Conservation (phyloP, 2,329 filamentous ascomycete species). For the Aurifilum marmelostoma region DNA sequence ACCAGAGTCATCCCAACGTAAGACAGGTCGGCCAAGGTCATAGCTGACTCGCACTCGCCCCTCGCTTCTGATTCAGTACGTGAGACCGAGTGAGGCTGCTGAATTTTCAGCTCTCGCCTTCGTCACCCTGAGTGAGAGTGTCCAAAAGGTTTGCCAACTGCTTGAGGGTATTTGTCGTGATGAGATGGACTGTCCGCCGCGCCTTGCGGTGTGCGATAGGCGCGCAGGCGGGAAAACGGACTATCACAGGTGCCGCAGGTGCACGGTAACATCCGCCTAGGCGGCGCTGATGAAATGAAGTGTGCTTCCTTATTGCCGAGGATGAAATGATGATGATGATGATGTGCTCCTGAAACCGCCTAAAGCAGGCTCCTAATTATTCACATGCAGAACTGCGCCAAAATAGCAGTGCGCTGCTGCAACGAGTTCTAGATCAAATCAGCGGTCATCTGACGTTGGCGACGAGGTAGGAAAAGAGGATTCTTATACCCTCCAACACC, state of each 20-base stretch:
- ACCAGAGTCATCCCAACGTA: conserved; percentile 55
- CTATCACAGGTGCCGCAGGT: background rate
- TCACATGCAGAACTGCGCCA: background rate
- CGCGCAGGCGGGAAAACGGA: background rate
- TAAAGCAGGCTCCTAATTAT: background rate
- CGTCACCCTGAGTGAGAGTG: background rate
- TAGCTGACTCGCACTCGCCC: conserved; percentile 34
- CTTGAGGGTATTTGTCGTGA: background rate
- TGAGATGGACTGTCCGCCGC: background rate
- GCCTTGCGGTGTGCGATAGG: background rate
- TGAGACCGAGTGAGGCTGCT: background rate
- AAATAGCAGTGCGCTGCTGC: background rate
- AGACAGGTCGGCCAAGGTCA: conserved; percentile 57
- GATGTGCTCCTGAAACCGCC: background rate
- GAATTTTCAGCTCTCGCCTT: background rate
- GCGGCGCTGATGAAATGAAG: background rate
- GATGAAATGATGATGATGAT: background rate
- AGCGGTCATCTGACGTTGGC: background rate
- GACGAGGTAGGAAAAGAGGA: background rate
- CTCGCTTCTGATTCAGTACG: background rate
- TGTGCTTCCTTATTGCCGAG: background rate
- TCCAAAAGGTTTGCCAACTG: background rate
- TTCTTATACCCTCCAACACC: background rate
- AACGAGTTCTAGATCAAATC: background rate
- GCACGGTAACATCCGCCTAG: background rate